phyloP scores from a whole-genome alignment of 2,329 filamentous ascomycete species.

The Trichoderma koningiopsis region DNA sequence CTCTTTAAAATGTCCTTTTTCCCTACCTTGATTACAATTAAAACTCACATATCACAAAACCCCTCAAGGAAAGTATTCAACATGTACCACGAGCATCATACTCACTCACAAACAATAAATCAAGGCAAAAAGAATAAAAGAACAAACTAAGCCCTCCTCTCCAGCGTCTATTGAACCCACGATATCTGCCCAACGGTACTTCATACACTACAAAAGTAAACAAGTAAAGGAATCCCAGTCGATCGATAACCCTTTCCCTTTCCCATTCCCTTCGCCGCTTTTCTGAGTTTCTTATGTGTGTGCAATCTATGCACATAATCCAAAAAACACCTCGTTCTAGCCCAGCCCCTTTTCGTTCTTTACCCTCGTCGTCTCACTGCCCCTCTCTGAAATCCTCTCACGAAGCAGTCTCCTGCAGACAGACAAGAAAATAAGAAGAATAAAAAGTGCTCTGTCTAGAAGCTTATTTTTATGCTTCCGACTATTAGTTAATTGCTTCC shows the following conservation, averaged over 20 bases:
- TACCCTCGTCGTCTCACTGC: not conserved
- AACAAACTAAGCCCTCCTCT: not conserved
- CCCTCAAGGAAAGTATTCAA: not conserved
- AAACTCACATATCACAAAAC: not conserved
- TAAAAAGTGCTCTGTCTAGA: not conserved
- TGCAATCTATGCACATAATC: not conserved
- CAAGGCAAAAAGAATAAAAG: not conserved
- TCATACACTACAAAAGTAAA: constrained; percentile 18
- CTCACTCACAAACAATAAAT: not conserved
- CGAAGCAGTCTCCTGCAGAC: not conserved
- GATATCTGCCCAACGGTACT: constrained; percentile 20
- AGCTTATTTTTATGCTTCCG: not conserved
- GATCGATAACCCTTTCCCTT: not conserved
- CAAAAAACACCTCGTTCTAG: not conserved
- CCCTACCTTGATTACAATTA: not conserved
- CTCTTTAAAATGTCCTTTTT: not conserved
- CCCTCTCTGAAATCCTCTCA: not conserved
- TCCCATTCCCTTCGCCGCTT: not conserved
- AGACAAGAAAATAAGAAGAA: not conserved
- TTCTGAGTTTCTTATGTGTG: not conserved
- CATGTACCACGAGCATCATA: not conserved
- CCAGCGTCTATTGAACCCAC: constrained; percentile 19
- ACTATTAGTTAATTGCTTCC: not conserved
- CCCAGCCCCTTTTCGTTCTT: not conserved
- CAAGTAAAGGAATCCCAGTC: not conserved